Base-by-base conservation (phyloP, 2,329 filamentous ascomycete species). In the Fusarium beomiforme region DNA sequence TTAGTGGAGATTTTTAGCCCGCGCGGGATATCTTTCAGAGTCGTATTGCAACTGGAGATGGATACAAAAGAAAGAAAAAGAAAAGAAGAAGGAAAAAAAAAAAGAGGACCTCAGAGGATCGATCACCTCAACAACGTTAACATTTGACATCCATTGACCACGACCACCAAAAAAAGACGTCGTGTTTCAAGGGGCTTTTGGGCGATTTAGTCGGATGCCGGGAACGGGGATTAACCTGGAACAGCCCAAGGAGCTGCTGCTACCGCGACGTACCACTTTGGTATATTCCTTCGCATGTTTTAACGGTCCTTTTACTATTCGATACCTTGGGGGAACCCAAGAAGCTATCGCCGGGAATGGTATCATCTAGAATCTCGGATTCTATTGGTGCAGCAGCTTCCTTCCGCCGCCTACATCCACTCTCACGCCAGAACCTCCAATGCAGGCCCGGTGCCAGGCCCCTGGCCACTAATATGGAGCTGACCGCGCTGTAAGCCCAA, bases 101-200 rank as follows among this genome's bases (percentile, higher is more conserved):
- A 24, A 21, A 47, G n/a, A 3, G 8, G 39, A 14, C 31, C 16
- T 12, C 29, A 23, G 46, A 54, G 26, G 34, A 57, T n/a, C 31
- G 34, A 57, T n/a, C 31, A 24, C 31, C 34, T 36, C 31, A 24
- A 50, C 31, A 50, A 50, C 31, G 36, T 36, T 50, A 29, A 36
- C 34, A 31, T 31, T 67, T 19, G 42, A 64, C 51, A 33, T 41
- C 42, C 29, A 29, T 50, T 31, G 29, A 54, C 36, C 29, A 41
- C 47, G 29, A 54, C 36, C 29, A 41, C 46, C 21, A 42, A 36
- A 43, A n/a, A 34, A 16, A 33, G 36, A 46, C 36, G 16, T 54
- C 34, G 69, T 61, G 69, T 71, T 71, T 71, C 67, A 71, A 69
- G 69, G 69, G 69, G 68, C 55, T 53, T 54, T 58, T 53, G 33